phyloP scores from a whole-genome alignment of 2,329 filamentous ascomycete genomes.

The Aspergillus neoniger region DNA sequence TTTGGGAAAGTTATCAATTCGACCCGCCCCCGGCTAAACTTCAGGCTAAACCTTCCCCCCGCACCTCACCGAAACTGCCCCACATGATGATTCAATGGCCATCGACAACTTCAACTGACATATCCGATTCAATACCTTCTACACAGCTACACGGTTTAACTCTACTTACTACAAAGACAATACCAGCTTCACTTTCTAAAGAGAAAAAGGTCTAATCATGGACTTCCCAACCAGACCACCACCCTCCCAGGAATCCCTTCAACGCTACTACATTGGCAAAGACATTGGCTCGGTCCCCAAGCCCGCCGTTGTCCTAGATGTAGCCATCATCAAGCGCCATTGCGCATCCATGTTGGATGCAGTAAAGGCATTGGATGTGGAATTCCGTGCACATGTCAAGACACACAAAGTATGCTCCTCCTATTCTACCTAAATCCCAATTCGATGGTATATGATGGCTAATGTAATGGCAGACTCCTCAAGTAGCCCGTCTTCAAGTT shows the following conservation, averaged over 20 bases:
- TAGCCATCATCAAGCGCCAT: slow-evolving; percentile 66
- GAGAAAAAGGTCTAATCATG: no score
- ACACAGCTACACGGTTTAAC: no score
- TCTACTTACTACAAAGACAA: no score
- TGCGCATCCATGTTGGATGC: slow-evolving; percentile 72
- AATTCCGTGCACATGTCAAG: slow-evolving; percentile 77
- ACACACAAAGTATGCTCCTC: slow-evolving; percentile 68
- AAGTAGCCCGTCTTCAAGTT: slow-evolving; percentile 70
- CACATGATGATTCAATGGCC: no score
- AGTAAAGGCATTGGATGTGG: slow-evolving; percentile 59
- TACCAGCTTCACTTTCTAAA: no score
- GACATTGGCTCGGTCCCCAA: slow-evolving; percentile 62
- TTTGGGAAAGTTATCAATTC: no score
- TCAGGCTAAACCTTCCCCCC: no score
- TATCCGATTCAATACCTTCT: no score
- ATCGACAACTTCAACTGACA: no score
- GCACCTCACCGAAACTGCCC: no score
- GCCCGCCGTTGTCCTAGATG: slow-evolving; percentile 69
- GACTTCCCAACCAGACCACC: no score
- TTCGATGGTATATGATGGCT: slow-evolving; percentile 37
- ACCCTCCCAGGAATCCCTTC: slow-evolving; percentile 17
- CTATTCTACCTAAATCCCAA: background rate
- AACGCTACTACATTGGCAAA: slow-evolving; percentile 57
- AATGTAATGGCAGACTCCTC: slow-evolving; percentile 55
- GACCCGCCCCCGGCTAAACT: no score